Conservation (phyloP, 305 asterid species). For the Fraxinus paxiana region DNA sequence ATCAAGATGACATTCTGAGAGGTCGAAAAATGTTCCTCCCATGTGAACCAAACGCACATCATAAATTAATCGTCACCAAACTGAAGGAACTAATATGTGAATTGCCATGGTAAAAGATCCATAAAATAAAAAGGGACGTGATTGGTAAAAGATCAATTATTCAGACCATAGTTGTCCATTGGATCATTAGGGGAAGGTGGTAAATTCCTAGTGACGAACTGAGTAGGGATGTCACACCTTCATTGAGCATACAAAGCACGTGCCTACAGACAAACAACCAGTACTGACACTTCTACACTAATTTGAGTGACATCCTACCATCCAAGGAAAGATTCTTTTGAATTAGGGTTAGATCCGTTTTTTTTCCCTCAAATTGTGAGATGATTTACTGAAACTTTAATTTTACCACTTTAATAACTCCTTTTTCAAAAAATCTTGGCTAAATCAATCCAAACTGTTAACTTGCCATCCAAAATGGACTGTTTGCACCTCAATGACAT, state of each 20-base stretch:
- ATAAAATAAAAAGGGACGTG: not conserved
- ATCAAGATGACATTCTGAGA: constrained; percentile 3
- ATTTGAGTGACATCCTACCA: not conserved
- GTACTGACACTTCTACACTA: not conserved
- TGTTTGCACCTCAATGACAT: not conserved
- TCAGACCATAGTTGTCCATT: not conserved
- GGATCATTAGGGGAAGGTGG: not conserved
- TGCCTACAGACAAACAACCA: not conserved
- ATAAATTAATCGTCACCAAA: not conserved
- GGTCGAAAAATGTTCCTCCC: not conserved
- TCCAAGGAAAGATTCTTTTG: not conserved
- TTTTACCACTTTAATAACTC: not conserved
- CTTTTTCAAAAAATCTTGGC: not conserved
- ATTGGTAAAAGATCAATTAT: not conserved
- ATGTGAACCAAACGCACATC: not conserved
- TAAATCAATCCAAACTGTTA: not conserved
- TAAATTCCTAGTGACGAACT: not conserved
- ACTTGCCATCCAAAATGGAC: not conserved
- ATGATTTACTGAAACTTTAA: not conserved
- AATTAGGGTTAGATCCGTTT: not conserved
- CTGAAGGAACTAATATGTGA: not conserved
- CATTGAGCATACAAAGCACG: not conserved
- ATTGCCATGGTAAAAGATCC: not conserved
- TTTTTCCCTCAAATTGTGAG: not conserved
- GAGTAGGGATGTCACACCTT: not conserved